Percentiles rank a stretch among this genome's conserved stretches.
Conservation (phyloP, 2,329 filamentous ascomycete species). For the Thermoascus crustaceus region DNA sequence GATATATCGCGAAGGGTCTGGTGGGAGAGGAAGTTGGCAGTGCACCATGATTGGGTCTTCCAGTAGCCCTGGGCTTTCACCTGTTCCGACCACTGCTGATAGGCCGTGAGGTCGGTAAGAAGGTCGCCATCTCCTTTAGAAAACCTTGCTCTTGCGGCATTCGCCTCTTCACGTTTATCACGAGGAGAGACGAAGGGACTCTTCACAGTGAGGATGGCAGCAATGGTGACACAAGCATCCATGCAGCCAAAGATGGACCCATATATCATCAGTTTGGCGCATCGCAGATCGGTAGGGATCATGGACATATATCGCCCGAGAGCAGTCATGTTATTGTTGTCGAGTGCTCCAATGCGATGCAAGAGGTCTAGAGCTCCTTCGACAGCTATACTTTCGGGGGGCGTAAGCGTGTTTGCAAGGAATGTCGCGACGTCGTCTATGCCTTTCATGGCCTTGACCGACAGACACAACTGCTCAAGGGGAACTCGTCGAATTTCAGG, state of each 20-base stretch:
- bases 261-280: slow-evolving; percentile 91
- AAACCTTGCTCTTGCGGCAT: slow-evolving; percentile 67
- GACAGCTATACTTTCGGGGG: slow-evolving; percentile 76
- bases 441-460: slow-evolving; percentile 83
- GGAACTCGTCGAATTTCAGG: slow-evolving; percentile 91
- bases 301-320: slow-evolving; percentile 88
- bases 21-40: slow-evolving; percentile 73
- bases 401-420: slow-evolving; percentile 77
- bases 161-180: slow-evolving; percentile 73
- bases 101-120: slow-evolving; percentile 76
- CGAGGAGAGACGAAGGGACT: slow-evolving; percentile 80
- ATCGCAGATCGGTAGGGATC: slow-evolving; percentile 87
- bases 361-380: slow-evolving; percentile 75
- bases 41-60: slow-evolving; percentile 62
- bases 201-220: slow-evolving; percentile 81
- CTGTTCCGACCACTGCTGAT: slow-evolving; percentile 70
- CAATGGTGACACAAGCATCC: slow-evolving; percentile 79
- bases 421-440: slow-evolving; percentile 74
- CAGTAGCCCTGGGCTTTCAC: slow-evolving; percentile 40
- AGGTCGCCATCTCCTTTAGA: slow-evolving; percentile 74
- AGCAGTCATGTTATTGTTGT: slow-evolving; percentile 78
- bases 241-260: slow-evolving; percentile 89
- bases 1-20: slow-evolving; percentile 82
- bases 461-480: slow-evolving; percentile 86
- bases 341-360: slow-evolving; percentile 77